Evolutionary conservation across 495 filamentous ascomycete genomes (phyloP).

Genomic region (Penicillium riverlandense): DNA sequence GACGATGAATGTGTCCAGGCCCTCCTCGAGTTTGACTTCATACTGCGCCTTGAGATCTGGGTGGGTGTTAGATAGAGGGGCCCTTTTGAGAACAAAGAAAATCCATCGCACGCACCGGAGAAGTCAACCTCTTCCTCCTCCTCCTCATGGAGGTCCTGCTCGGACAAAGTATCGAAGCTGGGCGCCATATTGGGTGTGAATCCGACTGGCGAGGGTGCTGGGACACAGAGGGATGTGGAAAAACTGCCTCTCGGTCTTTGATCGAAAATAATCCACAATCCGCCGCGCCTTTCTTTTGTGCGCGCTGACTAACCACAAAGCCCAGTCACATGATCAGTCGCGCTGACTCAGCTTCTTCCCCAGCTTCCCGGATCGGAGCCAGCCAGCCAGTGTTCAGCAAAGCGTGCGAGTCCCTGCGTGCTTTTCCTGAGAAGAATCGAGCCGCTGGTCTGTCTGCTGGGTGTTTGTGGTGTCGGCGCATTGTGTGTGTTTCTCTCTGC

Average conservation of each 20-base stretch:
- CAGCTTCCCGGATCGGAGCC: constrained; percentile 1
- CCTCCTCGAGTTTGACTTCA: constrained; percentile 91
- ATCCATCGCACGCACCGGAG: constrained; percentile 47
- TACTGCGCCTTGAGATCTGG: constrained; percentile 83
- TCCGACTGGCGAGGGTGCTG: constrained; percentile 19
- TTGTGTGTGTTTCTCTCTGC: constrained; percentile 4
- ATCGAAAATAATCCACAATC: constrained; percentile 32
- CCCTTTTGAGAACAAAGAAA: constrained; percentile 6
- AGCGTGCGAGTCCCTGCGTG: not conserved
- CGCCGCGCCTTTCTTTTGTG: constrained; percentile 32
- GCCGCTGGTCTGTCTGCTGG: no score
- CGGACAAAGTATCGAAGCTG: constrained; percentile 64
- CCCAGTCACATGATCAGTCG: constrained; percentile 11
- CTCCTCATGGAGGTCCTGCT: constrained; percentile 79
- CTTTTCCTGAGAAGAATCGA: not conserved
- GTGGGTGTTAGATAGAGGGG: constrained; percentile 22
- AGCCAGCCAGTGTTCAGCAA: not conserved
- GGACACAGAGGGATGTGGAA: constrained; percentile 10
- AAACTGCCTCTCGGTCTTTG: constrained; percentile 11
- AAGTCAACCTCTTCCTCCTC: constrained; percentile 91
- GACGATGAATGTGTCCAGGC: constrained; percentile 90
- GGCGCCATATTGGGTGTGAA: constrained; percentile 52
- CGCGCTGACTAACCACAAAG: constrained; percentile 30
- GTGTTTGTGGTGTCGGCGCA: not conserved
- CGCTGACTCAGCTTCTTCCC: constrained; percentile 5